Evolutionary conservation across 2,329 filamentous ascomycete genomes (phyloP).

Genomic region (Fusarium sp.): DNA sequence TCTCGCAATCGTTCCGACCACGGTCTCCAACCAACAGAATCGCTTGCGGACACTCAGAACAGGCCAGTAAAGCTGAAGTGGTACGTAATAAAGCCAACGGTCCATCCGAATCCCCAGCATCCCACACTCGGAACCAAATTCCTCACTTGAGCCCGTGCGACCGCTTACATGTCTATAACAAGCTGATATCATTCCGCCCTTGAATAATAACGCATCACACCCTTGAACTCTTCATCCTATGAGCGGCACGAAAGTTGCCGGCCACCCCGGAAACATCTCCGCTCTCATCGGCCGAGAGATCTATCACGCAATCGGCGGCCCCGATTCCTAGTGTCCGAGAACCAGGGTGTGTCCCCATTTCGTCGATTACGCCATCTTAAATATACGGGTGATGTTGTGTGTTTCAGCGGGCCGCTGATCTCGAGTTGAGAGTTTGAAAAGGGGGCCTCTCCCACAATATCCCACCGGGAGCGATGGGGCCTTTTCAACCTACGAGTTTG

Average conservation of each 20-base stretch:
- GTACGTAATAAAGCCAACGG: background rate
- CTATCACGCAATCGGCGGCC: constrained; percentile 3
- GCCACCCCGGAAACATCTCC: background rate
- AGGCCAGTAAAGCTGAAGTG: background rate
- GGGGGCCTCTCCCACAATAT: background rate
- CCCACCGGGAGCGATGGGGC: background rate
- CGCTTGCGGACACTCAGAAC: background rate
- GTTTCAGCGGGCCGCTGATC: background rate
- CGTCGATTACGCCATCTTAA: background rate
- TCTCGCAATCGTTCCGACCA: background rate
- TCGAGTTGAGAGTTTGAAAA: background rate
- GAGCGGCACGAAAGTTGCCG: background rate
- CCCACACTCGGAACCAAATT: background rate
- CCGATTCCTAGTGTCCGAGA: background rate
- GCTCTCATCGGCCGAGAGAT: constrained; percentile 1
- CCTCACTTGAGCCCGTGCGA: background rate
- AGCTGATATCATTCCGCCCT: background rate
- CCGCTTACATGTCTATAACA: background rate
- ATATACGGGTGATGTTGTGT: background rate
- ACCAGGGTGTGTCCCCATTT: background rate
- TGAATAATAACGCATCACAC: background rate
- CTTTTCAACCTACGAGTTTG: background rate
- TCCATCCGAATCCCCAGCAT: background rate
- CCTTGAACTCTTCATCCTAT: background rate
- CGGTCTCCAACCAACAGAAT: background rate